A percentile compares a stretch with the other conserved stretches of the same genome.
phyloP scores from a whole-genome alignment of 139 green algal species.

The Tetradesmus obliquus region DNA sequence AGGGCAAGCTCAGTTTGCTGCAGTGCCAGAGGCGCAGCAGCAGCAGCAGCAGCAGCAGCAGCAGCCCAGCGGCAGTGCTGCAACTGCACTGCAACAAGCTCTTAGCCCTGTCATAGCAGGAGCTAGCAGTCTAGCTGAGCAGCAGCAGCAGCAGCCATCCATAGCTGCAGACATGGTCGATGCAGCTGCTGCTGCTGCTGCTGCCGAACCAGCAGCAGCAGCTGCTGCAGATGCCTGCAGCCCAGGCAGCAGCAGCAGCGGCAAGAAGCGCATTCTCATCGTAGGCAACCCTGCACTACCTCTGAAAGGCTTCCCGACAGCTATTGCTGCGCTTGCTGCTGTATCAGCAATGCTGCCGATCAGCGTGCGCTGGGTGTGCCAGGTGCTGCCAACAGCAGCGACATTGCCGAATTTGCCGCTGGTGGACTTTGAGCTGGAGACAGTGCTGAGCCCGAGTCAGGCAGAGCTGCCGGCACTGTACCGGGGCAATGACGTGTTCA shows the following conservation, averaged over 20 bases:
- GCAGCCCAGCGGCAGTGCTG: not conserved
- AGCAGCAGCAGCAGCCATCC: not conserved
- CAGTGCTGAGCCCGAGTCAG: constrained; percentile 53
- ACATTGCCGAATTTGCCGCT: constrained; percentile 44
- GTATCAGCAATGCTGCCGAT: constrained; percentile 60
- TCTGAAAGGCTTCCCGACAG: constrained; percentile 77
- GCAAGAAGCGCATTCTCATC: constrained; percentile 60
- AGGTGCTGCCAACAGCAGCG: constrained; percentile 53
- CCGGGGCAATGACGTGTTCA: constrained; percentile 68
- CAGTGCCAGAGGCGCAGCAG: not conserved
- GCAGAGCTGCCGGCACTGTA: constrained; percentile 69
- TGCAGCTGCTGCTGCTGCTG: not conserved
- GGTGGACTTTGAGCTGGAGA: constrained; percentile 55
- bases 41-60: constrained; percentile 18
- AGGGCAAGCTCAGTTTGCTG: not conserved
- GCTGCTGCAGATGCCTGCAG: not conserved
- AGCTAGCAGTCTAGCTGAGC: not conserved
- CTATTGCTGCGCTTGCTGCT: constrained; percentile 57
- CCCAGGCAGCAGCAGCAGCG: not conserved
- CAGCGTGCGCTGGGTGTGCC: constrained; percentile 78
- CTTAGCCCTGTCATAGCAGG: not conserved
- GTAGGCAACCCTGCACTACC: constrained; percentile 76
- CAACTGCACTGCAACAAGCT: not conserved
- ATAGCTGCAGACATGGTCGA: not conserved
- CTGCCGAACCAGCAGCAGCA: not conserved